These are phyloP conservation scores for Hymenoscyphus albidus DNA, from an alignment of 2,329 filamentous ascomycete genomes.

Conservation along the genomic window DNA sequence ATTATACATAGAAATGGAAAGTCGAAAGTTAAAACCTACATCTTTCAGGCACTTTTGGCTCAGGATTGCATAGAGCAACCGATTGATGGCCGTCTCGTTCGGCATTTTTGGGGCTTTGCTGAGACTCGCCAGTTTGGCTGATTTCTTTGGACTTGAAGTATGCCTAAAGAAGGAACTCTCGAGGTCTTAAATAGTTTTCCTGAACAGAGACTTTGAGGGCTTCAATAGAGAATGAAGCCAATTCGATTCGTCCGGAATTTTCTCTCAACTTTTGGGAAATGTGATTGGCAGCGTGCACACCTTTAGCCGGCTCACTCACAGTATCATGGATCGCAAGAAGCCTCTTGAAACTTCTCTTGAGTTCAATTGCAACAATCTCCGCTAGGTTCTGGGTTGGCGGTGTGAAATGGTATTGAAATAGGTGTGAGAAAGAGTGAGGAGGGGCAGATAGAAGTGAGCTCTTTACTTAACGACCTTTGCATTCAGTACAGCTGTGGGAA, in stretches of 20 bases:
- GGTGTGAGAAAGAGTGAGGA: slow-evolving; percentile 22
- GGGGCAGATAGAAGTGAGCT: slow-evolving; percentile 19
- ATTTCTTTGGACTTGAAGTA: neutral
- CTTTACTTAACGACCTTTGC: slow-evolving; percentile 15
- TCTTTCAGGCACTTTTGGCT: slow-evolving; percentile 52
- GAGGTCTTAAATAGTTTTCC: neutral
- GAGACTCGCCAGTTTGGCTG: slow-evolving; percentile 30
- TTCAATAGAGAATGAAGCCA: neutral
- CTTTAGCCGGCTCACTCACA: neutral
- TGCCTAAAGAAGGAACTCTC: neutral
- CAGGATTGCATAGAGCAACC: slow-evolving; percentile 52
- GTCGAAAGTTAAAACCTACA: slow-evolving; percentile 33
- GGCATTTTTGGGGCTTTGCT: slow-evolving; percentile 39
- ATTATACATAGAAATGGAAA: neutral
- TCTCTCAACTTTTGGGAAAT: neutral
- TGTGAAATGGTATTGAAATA: slow-evolving; percentile 22
- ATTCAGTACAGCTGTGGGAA: slow-evolving; percentile 19
- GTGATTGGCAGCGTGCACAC: slow-evolving; percentile 4
- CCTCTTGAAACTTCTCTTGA: slow-evolving; percentile 1
- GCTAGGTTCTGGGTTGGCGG: slow-evolving; percentile 16
- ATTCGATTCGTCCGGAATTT: slow-evolving; percentile 2
- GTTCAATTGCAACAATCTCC: neutral
- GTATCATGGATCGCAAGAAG: neutral
- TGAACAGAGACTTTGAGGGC: neutral
- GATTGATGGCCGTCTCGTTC: slow-evolving; percentile 46